Percentiles rank a stretch among this genome's conserved stretches.
phyloP scores from a whole-genome alignment of 108 stramenopile species.

The Skeletonema costatum region DNA sequence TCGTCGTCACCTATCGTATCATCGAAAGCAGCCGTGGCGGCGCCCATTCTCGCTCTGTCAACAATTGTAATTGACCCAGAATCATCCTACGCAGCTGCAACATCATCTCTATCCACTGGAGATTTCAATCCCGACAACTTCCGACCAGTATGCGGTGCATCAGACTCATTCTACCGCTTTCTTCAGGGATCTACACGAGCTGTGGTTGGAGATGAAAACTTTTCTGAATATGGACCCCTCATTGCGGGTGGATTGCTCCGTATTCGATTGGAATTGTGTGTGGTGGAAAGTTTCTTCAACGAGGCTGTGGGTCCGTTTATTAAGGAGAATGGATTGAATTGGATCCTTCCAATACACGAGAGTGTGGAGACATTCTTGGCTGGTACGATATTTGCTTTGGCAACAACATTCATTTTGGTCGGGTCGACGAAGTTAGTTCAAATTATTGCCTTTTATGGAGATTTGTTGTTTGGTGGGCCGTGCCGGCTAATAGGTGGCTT shows the following conservation, averaged over 20 bases:
- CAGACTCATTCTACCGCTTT: constrained; percentile 85
- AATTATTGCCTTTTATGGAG: constrained; percentile 85
- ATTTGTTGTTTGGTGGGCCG: constrained; percentile 75
- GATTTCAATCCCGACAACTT: constrained; percentile 79
- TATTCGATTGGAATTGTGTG: constrained; percentile 90
- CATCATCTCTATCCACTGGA: constrained; percentile 41
- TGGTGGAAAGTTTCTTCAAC: constrained; percentile 91
- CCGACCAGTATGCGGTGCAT: constrained; percentile 85
- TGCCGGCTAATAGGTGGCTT: constrained; percentile 83
- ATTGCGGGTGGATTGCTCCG: constrained; percentile 91
- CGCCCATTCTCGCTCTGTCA: constrained; percentile 9
- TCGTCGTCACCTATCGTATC: neutral
- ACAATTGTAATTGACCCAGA: constrained; percentile 6
- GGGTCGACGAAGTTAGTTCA: constrained; percentile 90
- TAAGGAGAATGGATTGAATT: constrained; percentile 80
- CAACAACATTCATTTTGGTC: constrained; percentile 92
- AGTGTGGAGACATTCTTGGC: constrained; percentile 92
- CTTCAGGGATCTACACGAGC: constrained; percentile 72
- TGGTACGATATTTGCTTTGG: constrained; percentile 90
- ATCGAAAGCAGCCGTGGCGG: constrained; percentile 1
- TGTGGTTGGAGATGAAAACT: constrained; percentile 84
- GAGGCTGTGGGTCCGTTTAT: constrained; percentile 94
- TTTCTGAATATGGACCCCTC: constrained; percentile 88
- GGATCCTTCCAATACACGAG: constrained; percentile 92
- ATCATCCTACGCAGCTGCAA: neutral